These are phyloP conservation scores for Mycotypha africana DNA, from an alignment of 371 early-diverging fungal species.

Conservation along the genomic window DNA sequence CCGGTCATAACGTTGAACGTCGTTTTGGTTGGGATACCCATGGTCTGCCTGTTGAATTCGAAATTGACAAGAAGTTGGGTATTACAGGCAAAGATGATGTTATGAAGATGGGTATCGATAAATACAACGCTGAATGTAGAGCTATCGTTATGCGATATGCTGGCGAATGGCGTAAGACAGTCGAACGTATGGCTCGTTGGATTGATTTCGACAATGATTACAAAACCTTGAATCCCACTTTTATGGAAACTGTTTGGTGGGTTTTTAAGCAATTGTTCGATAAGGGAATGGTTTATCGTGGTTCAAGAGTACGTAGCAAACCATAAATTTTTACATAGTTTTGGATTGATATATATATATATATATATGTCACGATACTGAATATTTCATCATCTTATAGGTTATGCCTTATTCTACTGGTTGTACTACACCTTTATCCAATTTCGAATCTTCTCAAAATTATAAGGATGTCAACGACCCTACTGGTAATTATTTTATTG, in stretches of 20 bases:
- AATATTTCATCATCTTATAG: no score
- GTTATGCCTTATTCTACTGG: slow-evolving; percentile 99
- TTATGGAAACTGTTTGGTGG: slow-evolving; percentile 80
- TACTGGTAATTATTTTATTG: slow-evolving; percentile 49
- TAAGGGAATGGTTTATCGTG: slow-evolving; percentile 97
- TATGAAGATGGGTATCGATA: slow-evolving; percentile 95
- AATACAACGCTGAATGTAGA: slow-evolving; percentile 99
- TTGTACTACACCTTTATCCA: slow-evolving; percentile 96
- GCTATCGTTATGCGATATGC: slow-evolving; percentile 98
- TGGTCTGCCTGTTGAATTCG: slow-evolving; percentile 99
- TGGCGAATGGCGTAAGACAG: slow-evolving; percentile 95
- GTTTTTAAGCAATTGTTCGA: slow-evolving; percentile 97
- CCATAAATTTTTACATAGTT: not conserved
- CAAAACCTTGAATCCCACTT: slow-evolving; percentile 74
- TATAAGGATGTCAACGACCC: slow-evolving; percentile 99
- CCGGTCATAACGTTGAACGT: slow-evolving; percentile 98
- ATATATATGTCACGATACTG: not conserved
- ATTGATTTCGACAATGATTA: slow-evolving; percentile 99
- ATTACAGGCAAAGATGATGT: slow-evolving; percentile 95
- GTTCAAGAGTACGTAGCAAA: slow-evolving; percentile 57
- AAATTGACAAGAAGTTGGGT: slow-evolving; percentile 97
- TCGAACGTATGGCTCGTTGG: slow-evolving; percentile 99
- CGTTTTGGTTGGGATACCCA: slow-evolving; percentile 99
- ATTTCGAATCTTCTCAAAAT: slow-evolving; percentile 99
- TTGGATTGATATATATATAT: not conserved